Percentiles rank a stretch among this genome's conserved stretches.
Conservation (phyloP, 257 asterid species). For the Thymus quinquecostatus region DNA sequence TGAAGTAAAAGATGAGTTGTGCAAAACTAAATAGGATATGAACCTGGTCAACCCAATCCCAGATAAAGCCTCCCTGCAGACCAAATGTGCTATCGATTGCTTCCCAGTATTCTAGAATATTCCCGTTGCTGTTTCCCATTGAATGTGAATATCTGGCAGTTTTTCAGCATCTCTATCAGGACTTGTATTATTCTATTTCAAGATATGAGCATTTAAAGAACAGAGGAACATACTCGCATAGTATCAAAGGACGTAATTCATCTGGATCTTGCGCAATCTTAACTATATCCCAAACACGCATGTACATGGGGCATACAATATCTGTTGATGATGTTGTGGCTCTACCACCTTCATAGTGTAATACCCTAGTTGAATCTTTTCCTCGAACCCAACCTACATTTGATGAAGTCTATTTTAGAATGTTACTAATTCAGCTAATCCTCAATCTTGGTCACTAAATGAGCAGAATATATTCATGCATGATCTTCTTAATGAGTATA, state of each 20-base stretch:
- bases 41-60: slow-evolving; percentile 99
- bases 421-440: slow-evolving; percentile 2
- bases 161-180: slow-evolving; percentile 32
- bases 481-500: neutral
- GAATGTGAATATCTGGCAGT: slow-evolving; percentile 82
- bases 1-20: slow-evolving; percentile 18
- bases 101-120: slow-evolving; percentile 92
- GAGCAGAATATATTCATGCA: slow-evolving; percentile 7
- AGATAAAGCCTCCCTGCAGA: slow-evolving; percentile 97
- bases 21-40: slow-evolving; percentile 20
- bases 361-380: slow-evolving; percentile 80
- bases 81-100: slow-evolving; percentile 97
- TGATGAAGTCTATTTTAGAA: slow-evolving; percentile 16
- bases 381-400: slow-evolving; percentile 86
- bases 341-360: slow-evolving; percentile 99
- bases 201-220: slow-evolving; percentile 26
- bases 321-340: slow-evolving; percentile 90
- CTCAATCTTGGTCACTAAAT: slow-evolving; percentile 17
- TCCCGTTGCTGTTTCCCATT: slow-evolving; percentile 99
- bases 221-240: slow-evolving; percentile 83
- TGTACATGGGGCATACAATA: slow-evolving; percentile 97
- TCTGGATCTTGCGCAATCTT: slow-evolving; percentile 88
- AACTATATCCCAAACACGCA: slow-evolving; percentile 91
- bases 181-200: slow-evolving; percentile 4
- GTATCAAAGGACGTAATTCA: slow-evolving; percentile 84